Evolutionary conservation across 352 stramenopile species (phyloP), one percentile per base, ranked within the genome.

Genomic region (Pythium biforme): DNA sequence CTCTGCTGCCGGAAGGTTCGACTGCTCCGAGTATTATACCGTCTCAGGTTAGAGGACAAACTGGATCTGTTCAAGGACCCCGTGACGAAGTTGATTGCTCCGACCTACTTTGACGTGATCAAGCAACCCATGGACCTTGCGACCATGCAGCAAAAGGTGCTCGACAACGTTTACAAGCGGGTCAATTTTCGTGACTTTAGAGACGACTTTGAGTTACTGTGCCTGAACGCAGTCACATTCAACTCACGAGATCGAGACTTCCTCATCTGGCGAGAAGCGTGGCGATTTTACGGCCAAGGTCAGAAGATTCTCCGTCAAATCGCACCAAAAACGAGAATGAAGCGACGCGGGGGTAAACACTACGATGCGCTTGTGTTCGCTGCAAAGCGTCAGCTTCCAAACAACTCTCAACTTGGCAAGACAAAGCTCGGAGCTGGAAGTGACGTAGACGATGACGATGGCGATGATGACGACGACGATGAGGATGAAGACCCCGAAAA

Each of bases 191-290:
- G 79, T 14, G 75, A 76, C 48, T 88, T 98, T 60, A 82, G 89
- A 12, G 82, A 96, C 55, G 89, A 98, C 60, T 98, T 98, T 61
- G 96, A 98, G 71, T 74, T 98, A 8, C 95, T 99, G 73, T 97
- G 94, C 23, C 67, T 97, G 20, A 99, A 99, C 65, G 95, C 95
- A 0, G 79, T 99, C 9, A 97, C 92, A 27, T 99, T 98, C 71
- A 99, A 99, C 71, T 87, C 81, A 1, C 86, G 91, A 33, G 87
- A 94, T 48, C 83, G 83, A 9, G 82, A 96, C 20, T 96, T 93
- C 40, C 47, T 93, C 26, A 90, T 97, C 65, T 98, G 92, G 92
- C 89, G 89, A 23, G 91, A 98, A 68, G 90, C 94, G 4, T 97
- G 92, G 80, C 73, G 92, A 27, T 98, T 96, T 65, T 97, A 98